Conservation (phyloP, 306 rosid genomes). For the Sphenostylis stenocarpa region DNA sequence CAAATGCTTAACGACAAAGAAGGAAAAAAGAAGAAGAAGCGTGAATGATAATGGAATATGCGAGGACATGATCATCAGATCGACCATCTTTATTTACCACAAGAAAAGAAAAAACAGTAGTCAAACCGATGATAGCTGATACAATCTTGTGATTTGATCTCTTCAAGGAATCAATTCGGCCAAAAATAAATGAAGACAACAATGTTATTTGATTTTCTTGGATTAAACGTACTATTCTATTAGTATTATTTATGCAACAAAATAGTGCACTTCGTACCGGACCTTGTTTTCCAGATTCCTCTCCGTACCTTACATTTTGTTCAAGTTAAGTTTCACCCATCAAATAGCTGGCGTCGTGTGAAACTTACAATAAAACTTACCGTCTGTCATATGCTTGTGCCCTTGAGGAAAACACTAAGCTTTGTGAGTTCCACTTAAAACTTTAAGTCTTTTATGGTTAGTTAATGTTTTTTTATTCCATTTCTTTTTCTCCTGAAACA, state of each 20-base stretch:
- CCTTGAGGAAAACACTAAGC: background rate
- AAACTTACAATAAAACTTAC: background rate
- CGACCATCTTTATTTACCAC: background rate
- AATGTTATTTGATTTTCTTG: slow-evolving; percentile 16
- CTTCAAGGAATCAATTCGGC: background rate
- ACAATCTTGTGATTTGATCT: slow-evolving; percentile 17
- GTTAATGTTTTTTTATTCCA: slow-evolving; percentile 14
- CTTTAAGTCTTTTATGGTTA: background rate
- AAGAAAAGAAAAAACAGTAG: background rate
- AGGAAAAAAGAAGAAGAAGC: too few species aligned
- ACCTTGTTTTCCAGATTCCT: slow-evolving; percentile 14
- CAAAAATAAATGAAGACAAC: background rate
- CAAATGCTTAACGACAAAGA: background rate
- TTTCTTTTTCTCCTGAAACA: background rate
- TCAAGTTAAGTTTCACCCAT: background rate
- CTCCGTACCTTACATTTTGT: background rate
- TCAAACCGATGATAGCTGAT: background rate
- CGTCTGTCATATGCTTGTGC: background rate
- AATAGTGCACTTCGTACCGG: background rate
- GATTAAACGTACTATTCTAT: background rate
- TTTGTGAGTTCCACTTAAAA: slow-evolving; percentile 4
- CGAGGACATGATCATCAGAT: background rate
- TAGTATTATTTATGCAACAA: background rate
- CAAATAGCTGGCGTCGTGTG: background rate
- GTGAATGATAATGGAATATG: background rate